Base-by-base conservation (phyloP, 1,284 basidiomycete species). In the Austroboletus rostrupii region DNA sequence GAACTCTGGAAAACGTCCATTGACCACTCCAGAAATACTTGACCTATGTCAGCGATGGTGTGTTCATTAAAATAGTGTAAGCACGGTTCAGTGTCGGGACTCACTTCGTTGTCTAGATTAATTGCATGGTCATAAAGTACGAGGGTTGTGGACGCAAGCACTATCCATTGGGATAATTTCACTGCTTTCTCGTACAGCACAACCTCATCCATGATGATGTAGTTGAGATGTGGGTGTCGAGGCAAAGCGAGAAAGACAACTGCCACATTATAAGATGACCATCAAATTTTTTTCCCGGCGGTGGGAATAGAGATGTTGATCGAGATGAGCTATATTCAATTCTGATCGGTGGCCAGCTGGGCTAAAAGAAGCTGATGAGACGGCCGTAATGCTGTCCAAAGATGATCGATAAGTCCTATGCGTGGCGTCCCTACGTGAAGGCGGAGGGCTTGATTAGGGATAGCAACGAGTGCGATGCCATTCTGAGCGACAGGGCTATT, bases 111-210 rank as follows among this genome's bases (percentile, higher is more conserved):
- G 3, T 32, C 19, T 2, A 60, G 21, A 14, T 47, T 57, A n/a
- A 57, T 52, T 12, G 20, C 41, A 39, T 60, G 61, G 9, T 60
- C 59, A 35, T 64, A 64, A 14, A 64, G 35, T n/a, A 60, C 41
- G 35, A 60, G 45, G 4, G 59, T 46, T n/a, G 44, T 29, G n/a
- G 43, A 57, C 19, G 47, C 57, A 38, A 48, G 12, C 11, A 3
- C 29, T 42, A 38, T 44, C 41, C 49, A 40, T 14, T n/a, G 20
- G 4, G 48, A 21, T 9, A n/a, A 19, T 11, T 14, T 43, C 3
- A 4, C 1, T 4, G 41, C 31, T 16, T 32, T 44, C 3, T 3
- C 19, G 16, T 2, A 16, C 16, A 40, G 41, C 23, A 6, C 7
- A 19, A 5, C 7, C 21, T 28, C 20, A n/a, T 3, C 6, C 54